phyloP scores from a whole-genome alignment of 306 rosid species.

The peach (Prunus persica) region Prunus_persica_NCBIv2 NC_034014.1:24822001-24822500 shows the following conservation, averaged over 20 bases:
- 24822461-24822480: conserved; percentile 52
- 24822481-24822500: conserved; percentile 61
- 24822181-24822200: background rate
- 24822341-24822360: conserved; percentile 49
- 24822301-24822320: conserved; percentile 78
- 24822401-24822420: conserved; percentile 54
- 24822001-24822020: conserved; percentile 88
- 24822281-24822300: conserved; percentile 89
- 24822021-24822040: conserved; percentile 88
- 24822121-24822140: conserved; percentile 23
- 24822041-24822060: conserved; percentile 91
- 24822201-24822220: background rate
- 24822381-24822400: conserved; percentile 41
- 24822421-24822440: conserved; percentile 61
- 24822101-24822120: conserved; percentile 15
- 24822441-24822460: conserved; percentile 56
- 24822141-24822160: conserved; percentile 4
- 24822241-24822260: conserved; percentile 97
- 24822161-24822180: background rate
- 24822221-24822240: conserved; percentile 8
- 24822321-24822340: conserved; percentile 80
- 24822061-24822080: conserved; percentile 90
- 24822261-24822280: conserved; percentile 99
- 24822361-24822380: conserved; percentile 48
- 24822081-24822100: conserved; percentile 77